Conservation (phyloP, 768 basidiomycete genomes). For the Gymnopilus junonius region DNA sequence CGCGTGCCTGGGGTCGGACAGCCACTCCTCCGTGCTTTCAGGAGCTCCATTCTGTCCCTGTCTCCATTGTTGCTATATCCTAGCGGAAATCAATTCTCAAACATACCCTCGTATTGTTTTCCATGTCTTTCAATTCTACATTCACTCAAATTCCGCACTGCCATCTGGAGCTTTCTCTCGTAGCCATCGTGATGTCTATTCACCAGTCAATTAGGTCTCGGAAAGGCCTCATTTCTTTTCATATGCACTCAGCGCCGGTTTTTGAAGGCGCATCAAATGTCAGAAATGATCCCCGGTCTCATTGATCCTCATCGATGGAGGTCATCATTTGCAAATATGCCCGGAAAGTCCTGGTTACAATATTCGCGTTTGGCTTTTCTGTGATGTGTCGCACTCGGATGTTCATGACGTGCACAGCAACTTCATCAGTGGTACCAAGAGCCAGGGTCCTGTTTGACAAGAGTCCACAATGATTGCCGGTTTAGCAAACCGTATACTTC, state of each 20-base stretch:
- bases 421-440: conserved; percentile 1
- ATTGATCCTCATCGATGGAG: conserved; percentile 14
- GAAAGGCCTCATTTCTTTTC: conserved; percentile 4
- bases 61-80: conserved; percentile 16
- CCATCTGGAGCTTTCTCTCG: neutral
- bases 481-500: neutral
- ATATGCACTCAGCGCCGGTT: conserved; percentile 1
- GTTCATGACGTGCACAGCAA: conserved; percentile 25
- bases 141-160: neutral
- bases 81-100: neutral
- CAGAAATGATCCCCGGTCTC: conserved; percentile 5
- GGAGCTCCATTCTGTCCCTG: conserved; percentile 31
- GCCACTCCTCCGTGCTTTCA: conserved; percentile 44
- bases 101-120: neutral
- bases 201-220: neutral
- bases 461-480: neutral
- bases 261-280: conserved; percentile 18
- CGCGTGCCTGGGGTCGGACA: conserved; percentile 30
- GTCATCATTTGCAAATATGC: conserved; percentile 2
- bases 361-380: conserved; percentile 4
- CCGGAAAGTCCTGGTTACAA: conserved; percentile 14
- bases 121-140: conserved; percentile 5
- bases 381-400: conserved; percentile 9
- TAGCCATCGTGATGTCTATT: conserved; percentile 3
- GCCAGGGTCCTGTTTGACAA: neutral